phyloP scores from a whole-genome alignment of 176 grass and related monocot genomes.

The Coix lacrymajobi region DNA sequence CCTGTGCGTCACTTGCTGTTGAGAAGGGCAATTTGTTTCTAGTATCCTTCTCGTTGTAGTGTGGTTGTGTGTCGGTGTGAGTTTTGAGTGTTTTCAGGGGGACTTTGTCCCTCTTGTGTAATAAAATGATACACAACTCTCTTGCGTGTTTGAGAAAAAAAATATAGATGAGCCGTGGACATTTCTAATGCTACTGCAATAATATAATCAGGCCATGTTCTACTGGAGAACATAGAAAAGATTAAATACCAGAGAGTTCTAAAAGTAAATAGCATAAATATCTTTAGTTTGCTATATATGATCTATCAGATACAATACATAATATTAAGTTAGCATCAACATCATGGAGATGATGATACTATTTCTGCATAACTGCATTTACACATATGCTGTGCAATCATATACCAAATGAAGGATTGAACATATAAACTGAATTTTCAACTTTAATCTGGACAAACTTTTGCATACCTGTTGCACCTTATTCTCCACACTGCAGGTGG shows the following conservation, averaged over 20 bases:
- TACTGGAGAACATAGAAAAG: not conserved
- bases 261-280: not conserved
- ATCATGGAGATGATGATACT: not conserved
- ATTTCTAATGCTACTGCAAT: not conserved
- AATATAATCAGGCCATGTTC: not conserved
- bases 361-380: not conserved
- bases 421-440: not conserved
- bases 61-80: not conserved
- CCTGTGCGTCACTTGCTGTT: too few species aligned
- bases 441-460: not conserved
- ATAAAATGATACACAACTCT: too few species aligned
- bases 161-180: not conserved
- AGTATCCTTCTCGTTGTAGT: not conserved
- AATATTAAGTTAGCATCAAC: too few species aligned
- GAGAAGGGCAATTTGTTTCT: not conserved
- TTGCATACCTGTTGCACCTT: constrained; percentile 38
- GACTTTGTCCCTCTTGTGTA: too few species aligned
- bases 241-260: not conserved
- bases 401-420: not conserved
- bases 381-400: not conserved
- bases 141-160: too few species aligned
- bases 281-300: not conserved
- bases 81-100: too few species aligned
- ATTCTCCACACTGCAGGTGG: not conserved
- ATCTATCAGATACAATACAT: too few species aligned